A percentile compares a stretch with the other conserved stretches of the same genome.
These are phyloP conservation scores for Spergularia marina DNA, from an alignment of 148 eudicot species.

Conservation along the genomic window DNA sequence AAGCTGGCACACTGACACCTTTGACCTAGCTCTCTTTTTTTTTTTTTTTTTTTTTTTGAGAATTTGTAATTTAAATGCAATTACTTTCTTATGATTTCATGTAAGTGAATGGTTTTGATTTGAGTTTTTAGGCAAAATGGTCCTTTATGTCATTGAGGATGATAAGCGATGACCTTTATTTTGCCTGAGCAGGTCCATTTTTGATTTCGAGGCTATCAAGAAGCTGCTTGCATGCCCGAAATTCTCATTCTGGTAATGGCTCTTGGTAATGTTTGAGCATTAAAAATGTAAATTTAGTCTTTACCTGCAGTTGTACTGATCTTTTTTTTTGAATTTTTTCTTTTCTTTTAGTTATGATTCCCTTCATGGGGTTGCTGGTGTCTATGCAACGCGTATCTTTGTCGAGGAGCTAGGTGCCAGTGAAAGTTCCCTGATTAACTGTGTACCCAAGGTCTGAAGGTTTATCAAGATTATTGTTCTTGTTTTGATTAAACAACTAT, in stretches of 20 bases:
- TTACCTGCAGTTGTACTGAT: slow-evolving; percentile 5
- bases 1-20: neutral
- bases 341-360: slow-evolving; percentile 67
- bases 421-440: slow-evolving; percentile 74
- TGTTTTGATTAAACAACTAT: neutral
- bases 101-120: neutral
- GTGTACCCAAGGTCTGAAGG: slow-evolving; percentile 73
- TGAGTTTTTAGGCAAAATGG: neutral
- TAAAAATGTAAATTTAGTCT: neutral
- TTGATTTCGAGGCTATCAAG: slow-evolving; percentile 76
- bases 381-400: slow-evolving; percentile 84
- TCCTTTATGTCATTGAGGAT: slow-evolving; percentile 9
- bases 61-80: neutral
- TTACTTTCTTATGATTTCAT: neutral
- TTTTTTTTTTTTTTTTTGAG: neutral
- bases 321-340: neutral
- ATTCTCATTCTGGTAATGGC: slow-evolving; percentile 72
- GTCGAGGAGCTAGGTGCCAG: slow-evolving; percentile 88
- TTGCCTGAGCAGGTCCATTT: slow-evolving; percentile 60
- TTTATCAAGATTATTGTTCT: neutral
- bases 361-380: slow-evolving; percentile 97
- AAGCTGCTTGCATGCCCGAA: slow-evolving; percentile 81
- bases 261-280: slow-evolving; percentile 8
- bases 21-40: no score
- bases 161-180: slow-evolving; percentile 9